Evolutionary conservation across 805 yeast genomes (phyloP).

Genomic region (Barnettozyma sucrosica): DNA sequence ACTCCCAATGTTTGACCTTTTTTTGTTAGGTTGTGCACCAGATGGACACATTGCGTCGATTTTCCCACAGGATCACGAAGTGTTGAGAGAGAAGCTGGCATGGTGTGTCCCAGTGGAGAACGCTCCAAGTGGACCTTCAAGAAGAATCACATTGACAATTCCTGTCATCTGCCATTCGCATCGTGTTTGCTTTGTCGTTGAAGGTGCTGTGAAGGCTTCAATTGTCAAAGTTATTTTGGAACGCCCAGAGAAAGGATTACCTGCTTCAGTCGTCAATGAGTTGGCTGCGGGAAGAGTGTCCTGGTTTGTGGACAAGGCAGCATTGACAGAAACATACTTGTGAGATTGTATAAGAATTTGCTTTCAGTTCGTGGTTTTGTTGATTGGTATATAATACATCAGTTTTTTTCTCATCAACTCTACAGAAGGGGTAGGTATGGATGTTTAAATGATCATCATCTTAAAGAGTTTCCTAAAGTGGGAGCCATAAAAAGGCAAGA

Average conservation of each 20-base stretch:
- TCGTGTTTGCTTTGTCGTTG: conserved; percentile 90
- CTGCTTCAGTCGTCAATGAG: conserved; percentile 89
- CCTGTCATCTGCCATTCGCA: conserved; percentile 95
- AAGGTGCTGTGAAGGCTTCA: conserved; percentile 93
- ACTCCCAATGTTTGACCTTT: conserved; percentile 88
- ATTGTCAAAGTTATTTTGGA: conserved; percentile 88
- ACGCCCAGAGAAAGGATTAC: conserved; percentile 93
- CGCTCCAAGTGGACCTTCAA: conserved; percentile 84
- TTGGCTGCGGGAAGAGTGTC: conserved; percentile 95
- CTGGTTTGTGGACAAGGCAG: conserved; percentile 97
- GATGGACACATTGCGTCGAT: conserved; percentile 98
- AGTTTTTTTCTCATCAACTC: not conserved
- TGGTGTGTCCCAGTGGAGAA: conserved; percentile 93
- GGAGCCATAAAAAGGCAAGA: not conserved
- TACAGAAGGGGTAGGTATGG: not conserved
- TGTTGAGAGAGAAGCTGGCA: conserved; percentile 81
- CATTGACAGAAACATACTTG: conserved; percentile 52
- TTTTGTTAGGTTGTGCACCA: conserved; percentile 94
- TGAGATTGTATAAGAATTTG: conserved; percentile 21
- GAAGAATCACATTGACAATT: conserved; percentile 83
- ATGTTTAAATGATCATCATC: not conserved
- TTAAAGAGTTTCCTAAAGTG: not conserved
- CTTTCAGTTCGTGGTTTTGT: not conserved
- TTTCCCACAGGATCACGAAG: conserved; percentile 82
- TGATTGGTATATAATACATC: not conserved